These are phyloP conservation scores for Sporopachydermia lactativora DNA, from an alignment of 805 yeast species.

Conservation along the genomic window DNA sequence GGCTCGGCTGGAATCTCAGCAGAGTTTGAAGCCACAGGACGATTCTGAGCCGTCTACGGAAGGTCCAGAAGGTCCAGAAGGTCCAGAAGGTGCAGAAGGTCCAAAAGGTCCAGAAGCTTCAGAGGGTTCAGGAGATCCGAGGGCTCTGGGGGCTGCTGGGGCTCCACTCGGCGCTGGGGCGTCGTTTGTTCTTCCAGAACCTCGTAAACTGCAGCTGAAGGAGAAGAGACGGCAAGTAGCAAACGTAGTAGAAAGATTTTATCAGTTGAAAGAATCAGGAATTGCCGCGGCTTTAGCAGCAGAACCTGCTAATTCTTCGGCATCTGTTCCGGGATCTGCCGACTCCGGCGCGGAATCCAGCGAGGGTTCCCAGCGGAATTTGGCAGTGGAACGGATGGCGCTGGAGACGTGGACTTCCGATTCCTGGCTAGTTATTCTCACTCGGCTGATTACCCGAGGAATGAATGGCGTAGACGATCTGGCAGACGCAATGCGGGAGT, in stretches of 20 bases:
- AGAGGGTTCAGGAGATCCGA: conserved; percentile 12
- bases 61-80: conserved; percentile 1
- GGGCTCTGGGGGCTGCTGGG: conserved; percentile 20
- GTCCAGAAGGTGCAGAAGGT: conserved; percentile 17
- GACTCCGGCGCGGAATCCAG: background rate
- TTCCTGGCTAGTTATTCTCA: conserved; percentile 64
- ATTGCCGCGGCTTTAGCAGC: conserved; percentile 12
- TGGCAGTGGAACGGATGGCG: conserved; percentile 17
- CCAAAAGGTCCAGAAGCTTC: conserved; percentile 19
- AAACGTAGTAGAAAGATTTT: conserved; percentile 10
- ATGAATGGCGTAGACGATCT: conserved; percentile 28
- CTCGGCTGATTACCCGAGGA: conserved; percentile 78
- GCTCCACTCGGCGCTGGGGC: conserved; percentile 28
- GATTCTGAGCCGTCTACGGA: conserved; percentile 5
- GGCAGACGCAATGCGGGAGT: conserved; percentile 50
- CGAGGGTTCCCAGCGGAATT: conserved; percentile 2
- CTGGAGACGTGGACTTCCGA: conserved; percentile 45
- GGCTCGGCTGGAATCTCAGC: conserved; percentile 6
- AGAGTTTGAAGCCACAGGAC: conserved; percentile 6
- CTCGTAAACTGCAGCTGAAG: conserved; percentile 18
- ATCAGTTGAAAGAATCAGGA: conserved; percentile 6
- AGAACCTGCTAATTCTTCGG: conserved; percentile 6
- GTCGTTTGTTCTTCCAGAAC: conserved; percentile 41
- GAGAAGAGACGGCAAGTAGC: conserved; percentile 8
- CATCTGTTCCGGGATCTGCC: conserved; percentile 3